Conservation (phyloP, 2,329 filamentous ascomycete species). For the Ceratocystis alfenasii region DNA sequence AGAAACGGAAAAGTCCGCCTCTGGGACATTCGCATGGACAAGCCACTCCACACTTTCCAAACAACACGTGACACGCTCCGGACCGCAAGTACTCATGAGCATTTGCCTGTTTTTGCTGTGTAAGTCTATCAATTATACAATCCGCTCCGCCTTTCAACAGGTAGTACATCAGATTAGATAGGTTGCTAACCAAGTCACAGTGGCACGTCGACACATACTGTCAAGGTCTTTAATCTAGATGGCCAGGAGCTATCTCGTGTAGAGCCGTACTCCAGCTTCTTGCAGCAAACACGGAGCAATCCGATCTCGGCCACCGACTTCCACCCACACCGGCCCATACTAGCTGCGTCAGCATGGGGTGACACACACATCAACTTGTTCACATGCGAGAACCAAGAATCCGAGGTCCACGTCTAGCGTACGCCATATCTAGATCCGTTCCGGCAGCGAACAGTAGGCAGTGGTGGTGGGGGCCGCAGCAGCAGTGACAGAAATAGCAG, state of each 20-base stretch:
- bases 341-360: conserved; percentile 74
- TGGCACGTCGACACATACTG: conserved; percentile 73
- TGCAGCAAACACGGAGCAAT: conserved; percentile 65
- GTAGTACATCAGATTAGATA: not conserved
- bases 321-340: conserved; percentile 85
- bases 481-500: too few relatives aligned
- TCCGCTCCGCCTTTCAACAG: not conserved
- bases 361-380: conserved; percentile 89
- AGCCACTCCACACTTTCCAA: conserved; percentile 59
- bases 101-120: conserved; percentile 90
- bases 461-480: not conserved
- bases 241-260: conserved; percentile 67
- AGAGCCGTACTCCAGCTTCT: conserved; percentile 82
- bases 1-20: conserved; percentile 87
- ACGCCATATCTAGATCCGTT: conserved; percentile 18
- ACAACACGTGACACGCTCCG: conserved; percentile 67
- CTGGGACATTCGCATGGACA: conserved; percentile 89
- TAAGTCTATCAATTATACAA: conserved; percentile 38
- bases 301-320: conserved; percentile 86
- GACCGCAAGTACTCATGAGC: conserved; percentile 86
- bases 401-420: conserved; percentile 21
- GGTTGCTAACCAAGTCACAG: conserved; percentile 34
- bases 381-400: conserved; percentile 47
- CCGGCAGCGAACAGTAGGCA: not conserved
- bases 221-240: conserved; percentile 87